Evolutionary conservation across 1,284 basidiomycete genomes (phyloP).

Genomic region (Sanghuangporus baumii): DNA sequence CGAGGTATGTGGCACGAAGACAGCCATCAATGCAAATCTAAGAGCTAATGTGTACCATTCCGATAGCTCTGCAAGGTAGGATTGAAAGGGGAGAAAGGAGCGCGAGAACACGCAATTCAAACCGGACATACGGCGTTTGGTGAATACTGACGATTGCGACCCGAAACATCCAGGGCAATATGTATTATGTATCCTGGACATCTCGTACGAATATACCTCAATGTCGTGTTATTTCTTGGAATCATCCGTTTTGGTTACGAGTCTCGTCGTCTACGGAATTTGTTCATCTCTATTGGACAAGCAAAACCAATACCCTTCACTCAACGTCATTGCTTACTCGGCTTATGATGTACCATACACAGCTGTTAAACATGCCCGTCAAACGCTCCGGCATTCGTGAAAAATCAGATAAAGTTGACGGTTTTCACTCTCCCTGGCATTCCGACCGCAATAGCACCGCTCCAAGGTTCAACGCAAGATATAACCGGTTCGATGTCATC

Average conservation of each 20-base stretch:
- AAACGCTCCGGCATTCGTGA: too few species aligned
- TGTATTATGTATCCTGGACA: neutral
- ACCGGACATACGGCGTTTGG: conserved; percentile 88
- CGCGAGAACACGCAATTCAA: conserved; percentile 76
- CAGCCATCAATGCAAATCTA: neutral
- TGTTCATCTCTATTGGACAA: too few species aligned
- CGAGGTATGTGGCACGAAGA: conserved; percentile 43
- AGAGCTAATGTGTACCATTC: neutral
- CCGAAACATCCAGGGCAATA: neutral
- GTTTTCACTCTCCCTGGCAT: neutral
- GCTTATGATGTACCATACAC: too few species aligned
- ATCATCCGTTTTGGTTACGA: too few species aligned
- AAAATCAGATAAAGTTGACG: neutral
- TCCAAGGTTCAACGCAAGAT: conserved; percentile 2
- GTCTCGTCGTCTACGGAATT: too few species aligned
- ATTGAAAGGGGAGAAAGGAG: conserved; percentile 89
- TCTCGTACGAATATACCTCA: neutral
- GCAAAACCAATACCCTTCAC: too few species aligned
- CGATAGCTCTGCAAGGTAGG: conserved; percentile 66
- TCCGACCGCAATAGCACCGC: neutral
- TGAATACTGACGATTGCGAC: conserved; percentile 56
- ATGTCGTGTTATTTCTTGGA: neutral
- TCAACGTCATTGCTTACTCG: too few species aligned
- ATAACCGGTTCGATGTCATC: neutral
- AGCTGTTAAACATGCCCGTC: too few species aligned